phyloP scores from a whole-genome alignment of 345 rosid species.

The Nasturtium officinale region DNA sequence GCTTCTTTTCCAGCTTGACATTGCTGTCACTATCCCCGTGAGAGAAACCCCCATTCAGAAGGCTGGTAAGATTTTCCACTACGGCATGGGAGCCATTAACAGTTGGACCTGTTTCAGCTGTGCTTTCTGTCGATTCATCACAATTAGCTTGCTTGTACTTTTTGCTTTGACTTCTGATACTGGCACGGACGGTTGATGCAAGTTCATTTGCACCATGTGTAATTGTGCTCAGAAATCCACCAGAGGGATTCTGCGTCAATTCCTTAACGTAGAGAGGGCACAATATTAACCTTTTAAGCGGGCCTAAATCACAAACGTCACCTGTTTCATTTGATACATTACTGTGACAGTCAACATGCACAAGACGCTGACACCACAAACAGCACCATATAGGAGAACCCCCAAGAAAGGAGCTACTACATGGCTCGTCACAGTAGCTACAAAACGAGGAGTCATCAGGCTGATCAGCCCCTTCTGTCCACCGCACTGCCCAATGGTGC shows the following conservation, averaged over 20 bases:
- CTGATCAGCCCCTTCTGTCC: constrained; percentile 93
- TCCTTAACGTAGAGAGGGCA: constrained; percentile 90
- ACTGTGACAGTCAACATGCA: constrained; percentile 91
- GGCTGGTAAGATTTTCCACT: constrained; percentile 57
- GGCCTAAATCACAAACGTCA: constrained; percentile 85
- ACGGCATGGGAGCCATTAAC: constrained; percentile 50
- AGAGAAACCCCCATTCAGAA: constrained; percentile 42
- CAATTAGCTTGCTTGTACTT: constrained; percentile 67
- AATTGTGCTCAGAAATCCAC: constrained; percentile 85
- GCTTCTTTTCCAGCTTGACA: constrained; percentile 54
- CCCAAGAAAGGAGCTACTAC: constrained; percentile 88
- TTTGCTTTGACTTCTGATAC: constrained; percentile 85
- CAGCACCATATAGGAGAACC: constrained; percentile 99
- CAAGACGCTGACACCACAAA: constrained; percentile 97
- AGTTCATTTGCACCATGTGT: constrained; percentile 96
- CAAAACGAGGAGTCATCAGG: constrained; percentile 77
- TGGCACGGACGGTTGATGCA: constrained; percentile 93
- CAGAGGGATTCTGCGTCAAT: constrained; percentile 57
- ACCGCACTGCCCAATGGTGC: constrained; percentile 95
- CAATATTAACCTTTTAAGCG: constrained; percentile 73
- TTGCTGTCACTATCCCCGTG: constrained; percentile 50
- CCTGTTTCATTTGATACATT: constrained; percentile 80
- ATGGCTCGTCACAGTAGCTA: constrained; percentile 89
- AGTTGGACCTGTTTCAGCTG: constrained; percentile 52
- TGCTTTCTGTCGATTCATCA: constrained; percentile 63